Evolutionary conservation across 805 yeast genomes (phyloP), one percentile per base, ranked within the genome.

Genomic region (Metschnikowia noctiluminum): DNA sequence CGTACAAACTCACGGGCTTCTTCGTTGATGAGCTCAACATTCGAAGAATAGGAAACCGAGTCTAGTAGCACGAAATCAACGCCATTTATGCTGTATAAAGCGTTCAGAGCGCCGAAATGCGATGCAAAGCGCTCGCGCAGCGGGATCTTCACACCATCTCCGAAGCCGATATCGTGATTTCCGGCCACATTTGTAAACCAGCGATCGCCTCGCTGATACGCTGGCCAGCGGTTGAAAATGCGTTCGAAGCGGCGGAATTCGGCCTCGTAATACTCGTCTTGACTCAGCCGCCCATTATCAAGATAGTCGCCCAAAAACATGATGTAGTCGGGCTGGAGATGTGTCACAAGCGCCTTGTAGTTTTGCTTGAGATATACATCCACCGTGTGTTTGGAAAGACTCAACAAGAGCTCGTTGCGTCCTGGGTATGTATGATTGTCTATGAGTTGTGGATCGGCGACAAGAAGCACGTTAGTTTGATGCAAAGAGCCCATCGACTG

Each of bases 391-490:
- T 72, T 59, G 1, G 74, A 69, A 16, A 72, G 50, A 38, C 53
- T 50, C 35, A 73, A 60, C 10, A 72, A 58, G 7, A 59, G 39
- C 11, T 50, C 51, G 53, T 63, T 64, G 27, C 77, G 62, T 4
- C 71, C 73, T 0, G 76, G 76, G 48, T 73, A 73, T 5, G 77
- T 73, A 54, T 73, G 77, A 50, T 61, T 62, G 53, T 73, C 78
- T 32, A 73, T 72, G 36, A 73, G 63, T 50, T 73, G 77, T 6
- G 78, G 77, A 46, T 73, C 77, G 4, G 78, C 76, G 16, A 73
- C 65, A 9, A 73, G 54, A 39, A 73, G 51, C 32, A 73, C 63
- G 38, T 63, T 63, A 35, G 69, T 65, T 12, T 45, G 45, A 7
- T 28, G 12, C 16, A 15, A 28, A 7, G 21, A n/a, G 7, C 40